Conservation (phyloP, 139 green algal species). For the Picochlorum sp. region DNA sequence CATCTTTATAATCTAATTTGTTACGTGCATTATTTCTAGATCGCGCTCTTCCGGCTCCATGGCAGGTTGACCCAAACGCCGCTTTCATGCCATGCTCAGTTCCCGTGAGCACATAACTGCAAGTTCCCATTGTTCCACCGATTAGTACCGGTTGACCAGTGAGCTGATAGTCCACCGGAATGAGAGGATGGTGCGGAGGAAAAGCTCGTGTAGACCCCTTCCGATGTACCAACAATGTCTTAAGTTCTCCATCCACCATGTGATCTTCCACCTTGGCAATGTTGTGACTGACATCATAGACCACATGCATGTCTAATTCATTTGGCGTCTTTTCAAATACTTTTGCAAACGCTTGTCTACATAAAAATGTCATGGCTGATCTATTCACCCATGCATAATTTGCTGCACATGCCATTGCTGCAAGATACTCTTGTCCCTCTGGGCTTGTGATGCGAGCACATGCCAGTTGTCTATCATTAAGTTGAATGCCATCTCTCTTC, state of each 20-base stretch:
- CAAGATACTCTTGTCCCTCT: constrained; percentile 80
- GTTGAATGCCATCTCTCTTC: constrained; percentile 58
- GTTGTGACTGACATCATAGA: constrained; percentile 90
- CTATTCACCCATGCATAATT: constrained; percentile 93
- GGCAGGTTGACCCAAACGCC: constrained; percentile 78
- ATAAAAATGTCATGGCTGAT: constrained; percentile 77
- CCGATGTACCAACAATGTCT: constrained; percentile 77
- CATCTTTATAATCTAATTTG: constrained; percentile 68
- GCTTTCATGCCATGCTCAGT: constrained; percentile 72
- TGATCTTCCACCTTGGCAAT: constrained; percentile 90
- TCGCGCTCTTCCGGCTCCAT: constrained; percentile 67
- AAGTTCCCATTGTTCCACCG: constrained; percentile 85
- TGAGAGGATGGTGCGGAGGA: constrained; percentile 79
- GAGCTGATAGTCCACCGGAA: constrained; percentile 83
- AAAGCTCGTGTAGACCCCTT: constrained; percentile 85
- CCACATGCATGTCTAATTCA: constrained; percentile 87
- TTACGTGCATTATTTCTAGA: constrained; percentile 60
- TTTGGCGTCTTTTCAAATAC: constrained; percentile 63
- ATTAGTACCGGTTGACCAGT: constrained; percentile 84
- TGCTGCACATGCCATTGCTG: constrained; percentile 78
- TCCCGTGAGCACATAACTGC: constrained; percentile 82
- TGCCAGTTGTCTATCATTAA: constrained; percentile 82
- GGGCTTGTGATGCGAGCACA: constrained; percentile 66
- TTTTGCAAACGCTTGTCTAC: constrained; percentile 72
- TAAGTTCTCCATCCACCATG: constrained; percentile 61